A percentile compares a stretch with the other conserved stretches of the same genome.
These are phyloP conservation scores for Serpula lacrymans DNA, from an alignment of 768 basidiomycete genomes.

Conservation along the genomic window DNA sequence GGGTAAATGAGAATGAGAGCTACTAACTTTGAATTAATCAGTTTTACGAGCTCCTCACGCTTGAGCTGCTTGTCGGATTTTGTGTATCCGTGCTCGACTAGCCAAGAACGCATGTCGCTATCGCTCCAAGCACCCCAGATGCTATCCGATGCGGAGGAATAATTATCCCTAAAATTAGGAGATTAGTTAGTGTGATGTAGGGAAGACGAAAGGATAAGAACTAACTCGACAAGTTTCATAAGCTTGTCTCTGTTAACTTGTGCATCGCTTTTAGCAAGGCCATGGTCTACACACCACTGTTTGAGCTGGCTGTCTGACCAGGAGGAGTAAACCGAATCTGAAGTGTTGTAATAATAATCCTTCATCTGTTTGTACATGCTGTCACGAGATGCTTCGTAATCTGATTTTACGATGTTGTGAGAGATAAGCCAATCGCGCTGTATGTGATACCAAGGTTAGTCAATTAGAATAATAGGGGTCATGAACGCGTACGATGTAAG, in stretches of 20 bases:
- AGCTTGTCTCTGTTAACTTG: constrained; percentile 72
- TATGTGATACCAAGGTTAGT: constrained; percentile 1
- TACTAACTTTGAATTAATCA: constrained; percentile 68
- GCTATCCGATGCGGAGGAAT: constrained; percentile 54
- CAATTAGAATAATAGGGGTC: background rate
- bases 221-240: constrained; percentile 65
- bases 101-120: constrained; percentile 66
- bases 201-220: constrained; percentile 2
- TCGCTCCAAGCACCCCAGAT: constrained; percentile 73
- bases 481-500: constrained; percentile 58
- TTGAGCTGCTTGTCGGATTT: constrained; percentile 59
- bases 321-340: constrained; percentile 52
- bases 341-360: constrained; percentile 67
- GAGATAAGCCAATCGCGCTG: constrained; percentile 82
- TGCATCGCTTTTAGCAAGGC: constrained; percentile 67
- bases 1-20: too few species aligned
- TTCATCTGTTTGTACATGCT: constrained; percentile 66
- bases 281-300: constrained; percentile 75
- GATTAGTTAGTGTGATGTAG: background rate
- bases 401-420: constrained; percentile 68
- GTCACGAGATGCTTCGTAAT: constrained; percentile 49
- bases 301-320: constrained; percentile 83
- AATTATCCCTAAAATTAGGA: constrained; percentile 56
- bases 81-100: constrained; percentile 66
- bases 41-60: constrained; percentile 70